Evolutionary conservation across 75 land plant species (phyloP), one percentile per base, ranked within the genome.

Genomic region (Sequoiadendron giganteum): DNA sequence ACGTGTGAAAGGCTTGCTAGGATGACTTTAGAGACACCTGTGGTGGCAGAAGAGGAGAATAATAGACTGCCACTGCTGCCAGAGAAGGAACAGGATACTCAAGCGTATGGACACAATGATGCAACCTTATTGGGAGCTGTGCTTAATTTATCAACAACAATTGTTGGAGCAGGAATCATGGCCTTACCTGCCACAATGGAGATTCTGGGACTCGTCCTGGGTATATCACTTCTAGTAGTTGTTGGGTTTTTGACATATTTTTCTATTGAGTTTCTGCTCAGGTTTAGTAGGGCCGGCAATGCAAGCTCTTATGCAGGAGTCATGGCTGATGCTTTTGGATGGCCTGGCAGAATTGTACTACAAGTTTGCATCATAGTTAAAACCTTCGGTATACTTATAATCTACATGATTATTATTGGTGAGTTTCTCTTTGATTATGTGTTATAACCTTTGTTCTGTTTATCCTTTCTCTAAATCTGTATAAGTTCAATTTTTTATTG

Each of bases 91-190:
- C 77, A 75, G 16, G 77, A 32, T 75, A 32, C 77, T 11, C 14
- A 34, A 75, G 77, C 15, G 34, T 34, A 75, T 75, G 38, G 38
- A 34, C 34, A 75, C 13, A 75, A 75, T 13, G 4, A 34, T 75
- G 77, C 39, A 30, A 11, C 92, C 2, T 45, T 83, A 19, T 39
- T 92, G 30, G 89, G 90, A 39, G 93, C 83, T 10, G 90, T 92
- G 42, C 91, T 92, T 86, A 92, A 91, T 88, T 76, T 92, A 38
- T 86, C 92, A 34, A 92, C 93, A 1, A 92, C 90, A 75, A 68
- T 92, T 16, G 92, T 92, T 30, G 93, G 93, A 11, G 93, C 93
- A 68, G 93, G 93, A 19, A 92, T 92, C 70, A 92, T 92, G 93
- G 93, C 88, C 19, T 75, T 92, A 48, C 93, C 93, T 52, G 93